Evolutionary conservation across 768 basidiomycete genomes (phyloP).

Genomic region (Lentinula boryana): DNA sequence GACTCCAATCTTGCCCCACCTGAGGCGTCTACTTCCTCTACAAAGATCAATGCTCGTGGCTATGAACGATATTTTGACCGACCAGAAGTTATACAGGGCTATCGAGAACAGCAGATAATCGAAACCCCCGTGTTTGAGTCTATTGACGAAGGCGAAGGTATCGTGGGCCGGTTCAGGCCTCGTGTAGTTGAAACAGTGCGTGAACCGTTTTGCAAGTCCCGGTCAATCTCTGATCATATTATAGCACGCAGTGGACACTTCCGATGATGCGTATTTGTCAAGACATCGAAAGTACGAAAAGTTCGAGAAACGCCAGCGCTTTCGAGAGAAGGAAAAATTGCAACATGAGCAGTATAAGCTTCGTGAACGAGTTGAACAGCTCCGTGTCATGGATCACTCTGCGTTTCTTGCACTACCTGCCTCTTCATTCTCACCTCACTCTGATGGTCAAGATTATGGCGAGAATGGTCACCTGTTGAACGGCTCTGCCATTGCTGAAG

Average conservation of each 20-base stretch:
- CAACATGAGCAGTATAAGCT: constrained; percentile 91
- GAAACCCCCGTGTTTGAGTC: constrained; percentile 71
- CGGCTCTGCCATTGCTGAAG: constrained; percentile 44
- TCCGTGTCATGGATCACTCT: constrained; percentile 64
- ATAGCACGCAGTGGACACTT: constrained; percentile 49
- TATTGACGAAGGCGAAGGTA: constrained; percentile 41
- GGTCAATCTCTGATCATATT: constrained; percentile 1
- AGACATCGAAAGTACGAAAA: constrained; percentile 84
- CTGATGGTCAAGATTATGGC: constrained; percentile 18
- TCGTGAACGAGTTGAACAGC: constrained; percentile 82
- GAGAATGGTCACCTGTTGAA: constrained; percentile 27
- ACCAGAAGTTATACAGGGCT: constrained; percentile 69
- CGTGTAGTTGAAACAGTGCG: constrained; percentile 67
- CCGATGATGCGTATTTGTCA: constrained; percentile 75
- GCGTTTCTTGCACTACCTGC: constrained; percentile 64
- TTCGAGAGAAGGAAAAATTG: constrained; percentile 88
- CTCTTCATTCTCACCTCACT: constrained; percentile 44
- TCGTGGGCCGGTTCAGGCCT: constrained; percentile 58
- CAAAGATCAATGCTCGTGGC: constrained; percentile 44
- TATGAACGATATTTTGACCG: constrained; percentile 75
- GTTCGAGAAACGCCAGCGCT: constrained; percentile 78
- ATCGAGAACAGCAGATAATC: constrained; percentile 62
- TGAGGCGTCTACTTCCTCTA: constrained; percentile 23
- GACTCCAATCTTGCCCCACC: constrained; percentile 46
- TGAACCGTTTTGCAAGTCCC: constrained; percentile 9